Percentiles rank a stretch among this genome's conserved stretches.
These are phyloP conservation scores for Elaeagnus macrophylla DNA, from an alignment of 306 rosid species.

Conservation along the genomic window DNA sequence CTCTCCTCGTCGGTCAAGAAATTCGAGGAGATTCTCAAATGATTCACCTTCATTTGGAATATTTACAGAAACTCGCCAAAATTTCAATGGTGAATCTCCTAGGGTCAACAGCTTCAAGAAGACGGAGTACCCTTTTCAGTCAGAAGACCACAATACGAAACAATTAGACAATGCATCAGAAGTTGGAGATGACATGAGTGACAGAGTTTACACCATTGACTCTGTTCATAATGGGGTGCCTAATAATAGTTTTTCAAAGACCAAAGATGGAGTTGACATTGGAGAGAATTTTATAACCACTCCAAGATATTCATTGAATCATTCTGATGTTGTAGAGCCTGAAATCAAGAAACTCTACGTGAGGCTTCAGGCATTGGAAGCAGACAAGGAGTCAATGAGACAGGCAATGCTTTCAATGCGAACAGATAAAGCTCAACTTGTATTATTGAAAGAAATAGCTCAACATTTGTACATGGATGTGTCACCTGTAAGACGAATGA, in stretches of 20 bases:
- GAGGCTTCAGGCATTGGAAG: constrained; percentile 98
- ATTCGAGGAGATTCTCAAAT: constrained; percentile 45
- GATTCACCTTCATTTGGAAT: constrained; percentile 48
- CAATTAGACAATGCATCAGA: constrained; percentile 59
- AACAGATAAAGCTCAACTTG: constrained; percentile 86
- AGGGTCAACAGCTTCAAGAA: constrained; percentile 40
- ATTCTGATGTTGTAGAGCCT: constrained; percentile 56
- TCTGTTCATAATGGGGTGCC: constrained; percentile 59
- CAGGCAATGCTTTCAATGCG: constrained; percentile 81
- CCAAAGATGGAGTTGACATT: constrained; percentile 42
- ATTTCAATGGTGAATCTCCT: constrained; percentile 43
- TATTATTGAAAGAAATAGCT: constrained; percentile 92
- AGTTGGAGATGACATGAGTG: constrained; percentile 61
- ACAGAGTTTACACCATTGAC: constrained; percentile 89
- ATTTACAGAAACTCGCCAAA: constrained; percentile 43
- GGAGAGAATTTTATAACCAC: constrained; percentile 44
- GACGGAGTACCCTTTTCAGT: constrained; percentile 40
- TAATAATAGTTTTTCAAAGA: constrained; percentile 37
- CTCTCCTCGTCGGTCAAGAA: constrained; percentile 51
- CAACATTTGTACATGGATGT: constrained; percentile 79
- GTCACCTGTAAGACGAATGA: constrained; percentile 49
- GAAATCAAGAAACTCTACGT: constrained; percentile 71
- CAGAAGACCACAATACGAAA: constrained; percentile 53
- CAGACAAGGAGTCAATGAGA: constrained; percentile 99
- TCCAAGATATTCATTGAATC: constrained; percentile 43